A percentile compares a stretch with the other conserved stretches of the same genome.
Conservation (phyloP, 2,329 filamentous ascomycete genomes). For the Helminthosporium solani region DNA sequence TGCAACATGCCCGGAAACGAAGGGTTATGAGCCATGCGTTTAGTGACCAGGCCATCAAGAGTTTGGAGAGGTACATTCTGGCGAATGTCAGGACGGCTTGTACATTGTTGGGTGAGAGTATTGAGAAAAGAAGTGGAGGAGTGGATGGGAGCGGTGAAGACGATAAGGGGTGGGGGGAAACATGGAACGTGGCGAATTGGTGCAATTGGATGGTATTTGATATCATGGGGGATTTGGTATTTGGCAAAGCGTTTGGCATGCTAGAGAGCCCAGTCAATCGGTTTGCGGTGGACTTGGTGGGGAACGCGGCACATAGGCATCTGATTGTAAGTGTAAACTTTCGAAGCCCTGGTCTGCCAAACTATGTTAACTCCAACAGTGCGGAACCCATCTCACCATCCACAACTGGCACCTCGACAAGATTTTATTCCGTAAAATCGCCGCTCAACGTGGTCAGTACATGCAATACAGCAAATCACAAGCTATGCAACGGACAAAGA, state of each 20-base stretch:
- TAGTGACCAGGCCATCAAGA: constrained; percentile 48
- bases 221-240: constrained; percentile 53
- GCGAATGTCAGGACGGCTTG: constrained; percentile 46
- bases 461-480: constrained; percentile 48
- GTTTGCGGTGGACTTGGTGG: constrained; percentile 45
- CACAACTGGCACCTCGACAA: constrained; percentile 48
- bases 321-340: constrained; percentile 44
- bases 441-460: constrained; percentile 43
- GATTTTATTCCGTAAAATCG: constrained; percentile 48
- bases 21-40: constrained; percentile 51
- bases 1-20: constrained; percentile 49
- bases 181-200: constrained; percentile 49
- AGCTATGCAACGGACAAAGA: constrained; percentile 45
- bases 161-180: constrained; percentile 42
- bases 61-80: constrained; percentile 49
- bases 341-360: background rate
- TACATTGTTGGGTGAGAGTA: constrained; percentile 32
- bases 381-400: constrained; percentile 47
- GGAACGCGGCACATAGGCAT: constrained; percentile 49
- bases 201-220: constrained; percentile 52
- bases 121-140: constrained; percentile 7
- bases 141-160: constrained; percentile 7
- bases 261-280: constrained; percentile 44
- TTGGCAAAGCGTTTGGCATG: constrained; percentile 49
- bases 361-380: constrained; percentile 31